phyloP scores from a whole-genome alignment of 1,139 yeast species.

The Nakaseomyces uthaithaninus region DNA sequence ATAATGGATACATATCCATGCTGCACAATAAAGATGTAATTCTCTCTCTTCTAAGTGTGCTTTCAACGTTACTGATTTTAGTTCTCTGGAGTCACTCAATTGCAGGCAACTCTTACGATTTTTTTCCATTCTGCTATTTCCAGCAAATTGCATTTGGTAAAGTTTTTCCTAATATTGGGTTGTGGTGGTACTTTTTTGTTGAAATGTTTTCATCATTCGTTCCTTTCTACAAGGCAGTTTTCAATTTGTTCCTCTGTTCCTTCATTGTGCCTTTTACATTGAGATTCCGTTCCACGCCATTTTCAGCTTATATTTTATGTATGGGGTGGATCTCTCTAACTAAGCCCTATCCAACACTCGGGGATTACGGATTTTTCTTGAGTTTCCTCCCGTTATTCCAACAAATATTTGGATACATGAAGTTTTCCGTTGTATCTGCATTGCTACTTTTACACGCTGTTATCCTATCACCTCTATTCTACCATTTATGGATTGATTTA shows the following conservation, averaged over 20 bases:
- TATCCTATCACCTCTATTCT: conserved; percentile 76
- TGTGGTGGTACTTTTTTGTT: conserved; percentile 98
- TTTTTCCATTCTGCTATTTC: conserved; percentile 1
- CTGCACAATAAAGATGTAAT: not conserved
- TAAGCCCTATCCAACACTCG: conserved; percentile 82
- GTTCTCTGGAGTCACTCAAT: conserved; percentile 1
- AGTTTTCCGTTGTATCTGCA: conserved; percentile 38
- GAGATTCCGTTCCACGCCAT: conserved; percentile 55
- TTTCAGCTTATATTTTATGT: conserved; percentile 58
- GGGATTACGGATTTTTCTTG: conserved; percentile 68
- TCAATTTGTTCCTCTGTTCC: conserved; percentile 64
- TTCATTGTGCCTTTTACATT: conserved; percentile 69
- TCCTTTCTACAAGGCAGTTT: conserved; percentile 74
- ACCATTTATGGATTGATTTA: conserved; percentile 87
- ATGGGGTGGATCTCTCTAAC: conserved; percentile 63
- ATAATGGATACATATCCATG: not conserved
- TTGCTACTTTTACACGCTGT: conserved; percentile 43
- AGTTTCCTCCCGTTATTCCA: conserved; percentile 52
- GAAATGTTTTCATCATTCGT: conserved; percentile 90
- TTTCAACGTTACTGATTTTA: not conserved
- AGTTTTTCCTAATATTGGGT: conserved; percentile 60
- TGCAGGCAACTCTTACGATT: not conserved
- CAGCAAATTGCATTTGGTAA: conserved; percentile 46
- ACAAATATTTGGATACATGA: conserved; percentile 37
- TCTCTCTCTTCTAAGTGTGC: not conserved